Evolutionary conservation across 306 rosid species (phyloP).

Genomic region (Quillaja saponaria): DNA sequence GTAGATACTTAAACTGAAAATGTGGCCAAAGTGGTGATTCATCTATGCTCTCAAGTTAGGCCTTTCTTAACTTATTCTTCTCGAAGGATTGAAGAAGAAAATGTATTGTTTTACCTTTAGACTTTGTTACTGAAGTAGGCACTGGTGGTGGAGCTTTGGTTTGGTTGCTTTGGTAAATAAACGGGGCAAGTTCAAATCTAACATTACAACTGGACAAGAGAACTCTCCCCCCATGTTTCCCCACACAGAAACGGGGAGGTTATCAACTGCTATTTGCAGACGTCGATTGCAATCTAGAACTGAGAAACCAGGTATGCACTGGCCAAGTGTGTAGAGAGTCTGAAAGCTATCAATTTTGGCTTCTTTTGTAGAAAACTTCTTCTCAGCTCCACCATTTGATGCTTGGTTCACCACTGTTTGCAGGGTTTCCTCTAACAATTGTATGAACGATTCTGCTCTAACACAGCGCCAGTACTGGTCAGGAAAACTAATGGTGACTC

Average conservation of each 20-base stretch:
- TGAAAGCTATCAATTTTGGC: constrained; percentile 7
- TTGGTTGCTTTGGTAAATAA: neutral
- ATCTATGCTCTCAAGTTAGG: too few relatives aligned
- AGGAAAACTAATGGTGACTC: fast-evolving
- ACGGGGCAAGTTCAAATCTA: constrained; percentile 3
- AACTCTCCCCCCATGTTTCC: constrained; percentile 9
- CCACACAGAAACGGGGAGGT: constrained; percentile 9
- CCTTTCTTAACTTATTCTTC: too few relatives aligned
- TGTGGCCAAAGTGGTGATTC: too few relatives aligned
- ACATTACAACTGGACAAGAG: constrained; percentile 25
- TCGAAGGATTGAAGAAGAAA: too few relatives aligned
- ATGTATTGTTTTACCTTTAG: too few relatives aligned
- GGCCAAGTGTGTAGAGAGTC: constrained; percentile 32
- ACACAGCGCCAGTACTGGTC: neutral
- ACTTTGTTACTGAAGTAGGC: too few relatives aligned
- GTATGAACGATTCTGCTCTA: constrained; percentile 18
- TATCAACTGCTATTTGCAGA: neutral
- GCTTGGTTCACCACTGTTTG: constrained; percentile 1
- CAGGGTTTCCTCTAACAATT: constrained; percentile 9
- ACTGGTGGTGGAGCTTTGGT: neutral
- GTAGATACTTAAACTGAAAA: too few relatives aligned
- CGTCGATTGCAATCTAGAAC: constrained; percentile 15
- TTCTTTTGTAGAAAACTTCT: constrained; percentile 37
- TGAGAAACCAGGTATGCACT: constrained; percentile 41
- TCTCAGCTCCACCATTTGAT: constrained; percentile 1